phyloP scores from a whole-genome alignment of 2,329 filamentous ascomycete species.

The Fusarium burgessii region DNA sequence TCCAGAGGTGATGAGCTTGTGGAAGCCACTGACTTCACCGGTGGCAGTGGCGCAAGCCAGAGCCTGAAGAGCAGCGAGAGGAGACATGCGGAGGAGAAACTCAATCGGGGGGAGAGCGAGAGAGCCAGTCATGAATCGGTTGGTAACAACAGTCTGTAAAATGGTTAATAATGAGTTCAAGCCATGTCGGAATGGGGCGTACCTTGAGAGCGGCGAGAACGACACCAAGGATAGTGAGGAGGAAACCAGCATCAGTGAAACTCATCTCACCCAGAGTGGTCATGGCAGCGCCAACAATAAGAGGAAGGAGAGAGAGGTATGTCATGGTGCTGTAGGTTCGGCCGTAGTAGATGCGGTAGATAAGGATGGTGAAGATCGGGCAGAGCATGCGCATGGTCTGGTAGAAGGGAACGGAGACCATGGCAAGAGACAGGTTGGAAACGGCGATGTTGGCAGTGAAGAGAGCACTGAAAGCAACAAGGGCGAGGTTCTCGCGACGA shows the following conservation, averaged over 20 bases:
- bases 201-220: slow-evolving; percentile 67
- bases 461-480: slow-evolving; percentile 69
- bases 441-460: slow-evolving; percentile 74
- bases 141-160: slow-evolving; percentile 68
- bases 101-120: slow-evolving; percentile 69
- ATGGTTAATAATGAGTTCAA: slow-evolving; percentile 27
- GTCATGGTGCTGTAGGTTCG: slow-evolving; percentile 67
- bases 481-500: slow-evolving; percentile 64
- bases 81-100: slow-evolving; percentile 72
- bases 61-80: slow-evolving; percentile 68
- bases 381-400: slow-evolving; percentile 72
- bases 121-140: slow-evolving; percentile 72
- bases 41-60: slow-evolving; percentile 63
- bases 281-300: slow-evolving; percentile 69
- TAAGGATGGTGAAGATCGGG: slow-evolving; percentile 71
- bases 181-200: slow-evolving; percentile 17
- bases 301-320: slow-evolving; percentile 70
- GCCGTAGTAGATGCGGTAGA: slow-evolving; percentile 68
- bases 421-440: slow-evolving; percentile 70
- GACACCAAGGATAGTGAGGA: slow-evolving; percentile 66
- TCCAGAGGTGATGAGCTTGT: slow-evolving; percentile 51
- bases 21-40: slow-evolving; percentile 63
- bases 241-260: slow-evolving; percentile 68
- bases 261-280: slow-evolving; percentile 73
- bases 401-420: slow-evolving; percentile 75